Evolutionary conservation across 148 eudicot species (phyloP), one percentile per base, ranked within the genome.

Genomic region (Silene uniflora): DNA sequence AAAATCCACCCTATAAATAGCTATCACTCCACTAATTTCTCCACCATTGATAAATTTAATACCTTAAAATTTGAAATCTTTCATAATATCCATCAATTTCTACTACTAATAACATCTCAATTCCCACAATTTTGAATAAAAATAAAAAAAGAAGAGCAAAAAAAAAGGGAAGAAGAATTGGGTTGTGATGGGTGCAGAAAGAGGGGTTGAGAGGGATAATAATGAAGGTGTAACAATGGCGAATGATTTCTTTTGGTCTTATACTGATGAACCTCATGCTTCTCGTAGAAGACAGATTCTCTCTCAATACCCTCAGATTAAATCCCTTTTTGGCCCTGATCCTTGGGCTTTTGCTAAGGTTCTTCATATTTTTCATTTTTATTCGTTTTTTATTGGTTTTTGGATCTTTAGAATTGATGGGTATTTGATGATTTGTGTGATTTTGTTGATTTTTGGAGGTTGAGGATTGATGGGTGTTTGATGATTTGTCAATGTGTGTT

Each of bases 241-340:
- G 32, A 83, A 79, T 6, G 98, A 91, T 80, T 93, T 87, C 81
- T 91, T 86, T 81, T 93, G 98, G 98, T 91, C 98, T 0, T 91
- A 93, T 72, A 89, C 98, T 3, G 98, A 93, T 83, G 98, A 93
- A 81, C 98, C 98, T 39, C 98, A 93, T 78, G 94, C 97, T 68
- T 83, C 94, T 21, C 84, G 98, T 8, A 76, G 98, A 49, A 78
- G 87, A 2, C 82, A 85, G 82, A 93, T 93, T 73, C 98, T 91
- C 80, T 89, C 96, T 82, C 84, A 87, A 64, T 86, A 93, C 78
- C 98, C 98, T 80, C 90, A 91, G 69, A 88, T 93, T 83, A 93
- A 83, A 74, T 74, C 88, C 6, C 95, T 93, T 67, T 93, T 91
- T 80, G 98, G 98, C 67, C 98, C 98, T 69, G 98, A 93, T 71